phyloP scores from a whole-genome alignment of 1,284 basidiomycete genomes.

The Coniferiporia weirii region DNA sequence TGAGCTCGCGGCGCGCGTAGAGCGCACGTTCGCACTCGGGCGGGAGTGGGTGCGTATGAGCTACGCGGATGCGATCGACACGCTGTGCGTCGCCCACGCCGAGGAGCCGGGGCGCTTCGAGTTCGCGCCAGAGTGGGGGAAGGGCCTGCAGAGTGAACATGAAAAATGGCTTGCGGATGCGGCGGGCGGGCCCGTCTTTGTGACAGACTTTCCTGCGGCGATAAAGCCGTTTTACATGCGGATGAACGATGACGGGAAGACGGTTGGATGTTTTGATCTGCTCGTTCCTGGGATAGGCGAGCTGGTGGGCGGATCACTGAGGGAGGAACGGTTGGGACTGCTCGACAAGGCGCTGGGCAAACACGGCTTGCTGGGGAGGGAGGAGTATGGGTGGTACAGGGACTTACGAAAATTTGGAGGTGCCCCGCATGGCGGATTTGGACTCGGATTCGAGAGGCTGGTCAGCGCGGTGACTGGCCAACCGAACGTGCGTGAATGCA shows the following conservation, averaged over 20 bases:
- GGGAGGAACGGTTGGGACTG: slow-evolving; percentile 73
- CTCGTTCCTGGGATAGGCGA: slow-evolving; percentile 88
- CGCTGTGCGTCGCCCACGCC: slow-evolving; percentile 41
- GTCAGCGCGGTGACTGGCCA: slow-evolving; percentile 80
- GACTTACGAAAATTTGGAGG: slow-evolving; percentile 77
- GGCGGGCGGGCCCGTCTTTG: slow-evolving; percentile 79
- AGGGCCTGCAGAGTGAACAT: slow-evolving; percentile 80
- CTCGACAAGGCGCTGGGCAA: slow-evolving; percentile 50
- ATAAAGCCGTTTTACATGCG: slow-evolving; percentile 99
- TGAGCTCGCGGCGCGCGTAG: slow-evolving; percentile 23
- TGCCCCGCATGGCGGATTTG: slow-evolving; percentile 90
- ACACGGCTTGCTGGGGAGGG: slow-evolving; percentile 41
- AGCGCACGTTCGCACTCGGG: slow-evolving; percentile 31
- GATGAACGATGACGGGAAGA: slow-evolving; percentile 42
- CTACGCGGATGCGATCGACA: slow-evolving; percentile 73
- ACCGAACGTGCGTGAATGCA: slow-evolving; percentile 83
- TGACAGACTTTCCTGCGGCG: slow-evolving; percentile 80
- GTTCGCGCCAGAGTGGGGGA: slow-evolving; percentile 66
- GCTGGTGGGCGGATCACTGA: slow-evolving; percentile 85
- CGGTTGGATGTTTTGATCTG: slow-evolving; percentile 93
- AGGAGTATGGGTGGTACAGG: slow-evolving; percentile 79
- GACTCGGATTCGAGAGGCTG: slow-evolving; percentile 87
- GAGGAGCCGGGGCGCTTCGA: slow-evolving; percentile 37
- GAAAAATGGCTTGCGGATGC: slow-evolving; percentile 83
- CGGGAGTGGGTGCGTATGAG: slow-evolving; percentile 67